Base-by-base conservation (phyloP, 495 filamentous ascomycete species). In the Penicillium longicatenatum region DNA sequence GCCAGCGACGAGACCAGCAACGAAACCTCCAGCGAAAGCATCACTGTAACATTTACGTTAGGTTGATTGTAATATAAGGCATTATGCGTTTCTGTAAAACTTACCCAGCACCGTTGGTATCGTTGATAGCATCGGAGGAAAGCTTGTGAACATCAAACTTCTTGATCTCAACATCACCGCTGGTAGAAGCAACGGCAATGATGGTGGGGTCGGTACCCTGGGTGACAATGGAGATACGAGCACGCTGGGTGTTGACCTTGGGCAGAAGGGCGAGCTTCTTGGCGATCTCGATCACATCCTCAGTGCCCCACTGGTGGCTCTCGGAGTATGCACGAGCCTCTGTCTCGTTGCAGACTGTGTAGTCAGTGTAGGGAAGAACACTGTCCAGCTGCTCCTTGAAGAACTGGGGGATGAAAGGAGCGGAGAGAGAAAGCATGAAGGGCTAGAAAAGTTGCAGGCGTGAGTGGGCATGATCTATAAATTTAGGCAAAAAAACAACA, bases 311-410 rank as follows among this genome's bases (percentile, higher is more conserved):
- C 55, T 79, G 79, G 73, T 97, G 92, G 54, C 85, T 86, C 68
- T 90, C 85, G 50, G 95, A 87, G 75, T 92, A 98, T 51, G 90
- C 77, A 61, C 84, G 81, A 31, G 92, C 94, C 78, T 99, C 94
- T 29, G 88, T 89, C 86, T 98, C 95, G 76, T 99, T 99, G 59
- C 93, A 94, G 75, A 98, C 89, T 33, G 97, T 80, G 80, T 93
- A 96, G 80, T 99, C 94, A 80, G 90, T 93, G 84, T 96, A 98
- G 20, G 87, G 89, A 10, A 89, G 81, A 3, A 88, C 87, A 60
- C 84, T 83, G 75, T 94, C 92, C 39, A 99, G 82, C 55, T 86
- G 90, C 19, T 97, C 92, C 82, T 97, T 98, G 86, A 97, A 99
- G 84, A 96, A 96, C 73, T 93, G 88, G 37, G 89, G 78, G 62